Base-by-base conservation (phyloP, 2,329 filamentous ascomycete species). In the Colletotrichum gigasporum region DNA sequence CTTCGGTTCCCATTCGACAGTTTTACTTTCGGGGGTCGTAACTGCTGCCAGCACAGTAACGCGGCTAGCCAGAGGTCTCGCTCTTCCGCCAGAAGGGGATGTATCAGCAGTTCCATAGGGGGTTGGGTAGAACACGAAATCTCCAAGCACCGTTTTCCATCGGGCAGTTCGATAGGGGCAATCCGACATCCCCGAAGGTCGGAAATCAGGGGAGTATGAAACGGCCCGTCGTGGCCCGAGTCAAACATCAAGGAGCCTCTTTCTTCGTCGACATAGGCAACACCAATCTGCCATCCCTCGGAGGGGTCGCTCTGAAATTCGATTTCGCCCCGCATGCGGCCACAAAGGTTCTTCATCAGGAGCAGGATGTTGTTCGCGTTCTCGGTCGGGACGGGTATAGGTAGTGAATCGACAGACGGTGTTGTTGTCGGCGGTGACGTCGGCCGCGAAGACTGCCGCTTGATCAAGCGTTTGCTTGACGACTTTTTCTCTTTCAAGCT, bases 51-150 rank as follows among this genome's bases (percentile, higher is more conserved):
- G 73, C 90, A 93, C 30, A 95, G 82, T 44, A 96, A 77, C 7
- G 92, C 92, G 12, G 92, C 92, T 60, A 94, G 86, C 92, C 92
- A 96, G 20, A 90, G 82, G 69, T 95, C 91, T 68, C 90, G 87
- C 71, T 95, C 91, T 18, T 89, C 85, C 30, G 85, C 77, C 3
- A 84, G 83, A 8, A 86, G 75, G 12, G 92, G 90, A 34, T 89
- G 85, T 61, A 96, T 78, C 56, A 91, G 80, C 42, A 93, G 79
- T 67, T 91, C 85, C 22, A 87, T 75, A 7, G 84, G 84, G 24
- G 83, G 82, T 44, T 86, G 83, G 55, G 84, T 80, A 55, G 51
- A 54, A 14, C 48, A 65, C 50, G 82, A 83, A 44, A 80, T 76
- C 69, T 89, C 85, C 4, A 90, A 77, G 66, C 84, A 87, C 61